phyloP scores from a whole-genome alignment of 2,329 filamentous ascomycete genomes.

The Penicillium thymicola region DNA sequence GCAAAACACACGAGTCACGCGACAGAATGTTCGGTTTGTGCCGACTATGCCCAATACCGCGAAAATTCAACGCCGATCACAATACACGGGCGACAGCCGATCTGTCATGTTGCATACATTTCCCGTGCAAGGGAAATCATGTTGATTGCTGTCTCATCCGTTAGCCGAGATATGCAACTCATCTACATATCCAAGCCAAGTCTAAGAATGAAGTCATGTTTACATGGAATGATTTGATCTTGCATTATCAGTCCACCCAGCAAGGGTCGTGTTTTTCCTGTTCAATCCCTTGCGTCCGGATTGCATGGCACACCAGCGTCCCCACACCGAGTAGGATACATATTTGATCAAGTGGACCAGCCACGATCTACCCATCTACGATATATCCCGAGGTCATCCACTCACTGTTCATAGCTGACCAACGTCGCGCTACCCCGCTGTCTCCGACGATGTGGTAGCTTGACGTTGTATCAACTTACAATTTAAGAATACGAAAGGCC shows the following conservation, averaged over 20 bases:
- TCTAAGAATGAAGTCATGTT: slow-evolving; percentile 4
- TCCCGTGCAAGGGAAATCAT: neutral
- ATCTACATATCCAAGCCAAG: neutral
- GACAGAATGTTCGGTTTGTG: slow-evolving; percentile 8
- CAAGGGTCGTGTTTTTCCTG: slow-evolving; percentile 1
- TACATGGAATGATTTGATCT: neutral
- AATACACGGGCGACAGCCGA: neutral
- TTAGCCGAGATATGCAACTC: neutral
- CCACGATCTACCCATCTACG: neutral
- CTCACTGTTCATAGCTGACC: neutral
- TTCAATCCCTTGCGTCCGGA: slow-evolving; percentile 7
- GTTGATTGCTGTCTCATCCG: neutral
- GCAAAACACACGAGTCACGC: neutral
- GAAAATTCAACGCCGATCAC: slow-evolving; percentile 9
- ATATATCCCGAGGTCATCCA: neutral
- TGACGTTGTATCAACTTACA: slow-evolving; percentile 12
- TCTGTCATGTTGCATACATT: neutral
- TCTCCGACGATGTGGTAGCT: slow-evolving; percentile 10
- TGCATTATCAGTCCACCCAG: neutral
- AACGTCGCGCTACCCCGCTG: neutral
- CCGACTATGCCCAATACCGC: neutral
- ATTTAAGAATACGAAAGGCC: slow-evolving; percentile 12
- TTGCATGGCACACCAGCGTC: slow-evolving; percentile 3
- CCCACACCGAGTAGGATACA: neutral
- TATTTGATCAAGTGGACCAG: neutral